Percentiles rank a stretch among this genome's conserved stretches.
These are phyloP conservation scores for Paracamarosporium sp. DNA, from an alignment of 2,329 filamentous ascomycete species.

Conservation along the genomic window DNA sequence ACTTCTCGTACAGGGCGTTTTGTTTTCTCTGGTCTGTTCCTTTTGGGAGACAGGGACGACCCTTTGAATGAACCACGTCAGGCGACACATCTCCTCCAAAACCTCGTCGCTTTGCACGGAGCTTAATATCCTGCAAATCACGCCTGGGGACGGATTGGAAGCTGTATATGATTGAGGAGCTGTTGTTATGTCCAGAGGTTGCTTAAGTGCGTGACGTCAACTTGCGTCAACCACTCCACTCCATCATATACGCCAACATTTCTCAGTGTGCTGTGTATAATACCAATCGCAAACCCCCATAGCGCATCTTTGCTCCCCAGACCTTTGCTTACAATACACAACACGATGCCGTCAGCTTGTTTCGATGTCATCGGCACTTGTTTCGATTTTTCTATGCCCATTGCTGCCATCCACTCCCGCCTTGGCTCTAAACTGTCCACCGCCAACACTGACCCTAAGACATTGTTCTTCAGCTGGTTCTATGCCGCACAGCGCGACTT, in stretches of 20 bases:
- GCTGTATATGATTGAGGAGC: too few relatives aligned
- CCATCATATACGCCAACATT: too few relatives aligned
- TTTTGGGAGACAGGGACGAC: too few relatives aligned
- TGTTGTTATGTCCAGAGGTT: background rate
- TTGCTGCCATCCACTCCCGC: background rate
- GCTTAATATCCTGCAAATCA: too few relatives aligned
- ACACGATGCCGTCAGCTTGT: background rate
- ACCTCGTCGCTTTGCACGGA: too few relatives aligned
- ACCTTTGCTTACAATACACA: background rate
- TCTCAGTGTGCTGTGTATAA: background rate
- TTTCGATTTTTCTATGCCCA: background rate
- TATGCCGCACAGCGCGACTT: conserved; percentile 2
- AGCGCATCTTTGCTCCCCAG: background rate
- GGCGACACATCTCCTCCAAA: too few relatives aligned
- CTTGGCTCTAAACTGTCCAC: background rate
- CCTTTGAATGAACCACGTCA: too few relatives aligned
- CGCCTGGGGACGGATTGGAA: too few relatives aligned
- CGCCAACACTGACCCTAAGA: conserved; percentile 1
- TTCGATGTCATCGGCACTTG: conserved; percentile 3
- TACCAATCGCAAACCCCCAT: too few relatives aligned
- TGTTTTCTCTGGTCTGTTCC: too few relatives aligned
- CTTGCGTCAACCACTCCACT: conserved; percentile 4
- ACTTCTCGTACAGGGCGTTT: too few relatives aligned
- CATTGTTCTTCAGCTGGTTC: conserved; percentile 6
- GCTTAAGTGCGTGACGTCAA: background rate